These are phyloP conservation scores for Fistulinella prunicolor DNA, from an alignment of 768 basidiomycete genomes.

Conservation along the genomic window DNA sequence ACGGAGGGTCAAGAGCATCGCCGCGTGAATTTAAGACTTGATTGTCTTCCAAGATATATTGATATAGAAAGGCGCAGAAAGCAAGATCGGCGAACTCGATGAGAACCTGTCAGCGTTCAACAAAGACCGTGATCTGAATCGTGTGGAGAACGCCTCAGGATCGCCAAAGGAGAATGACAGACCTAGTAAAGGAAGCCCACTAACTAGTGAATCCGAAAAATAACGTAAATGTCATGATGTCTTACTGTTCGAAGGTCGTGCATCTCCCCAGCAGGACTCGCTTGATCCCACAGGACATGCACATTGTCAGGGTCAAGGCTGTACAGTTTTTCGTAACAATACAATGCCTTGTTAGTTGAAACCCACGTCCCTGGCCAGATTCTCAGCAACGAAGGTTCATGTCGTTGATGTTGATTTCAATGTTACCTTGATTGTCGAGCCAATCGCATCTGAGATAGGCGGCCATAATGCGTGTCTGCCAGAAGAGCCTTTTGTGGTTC, in stretches of 20 bases:
- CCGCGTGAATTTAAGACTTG: conserved; percentile 40
- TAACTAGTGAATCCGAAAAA: neutral
- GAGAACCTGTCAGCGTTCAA: conserved; percentile 57
- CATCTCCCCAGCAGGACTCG: conserved; percentile 72
- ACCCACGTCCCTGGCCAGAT: conserved; percentile 56
- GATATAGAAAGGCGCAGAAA: conserved; percentile 64
- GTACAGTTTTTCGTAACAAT: conserved; percentile 85
- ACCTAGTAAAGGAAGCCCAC: conserved; percentile 11
- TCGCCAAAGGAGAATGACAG: conserved; percentile 27
- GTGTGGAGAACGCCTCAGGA: conserved; percentile 44
- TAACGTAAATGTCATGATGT: neutral
- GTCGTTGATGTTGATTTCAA: conserved; percentile 25
- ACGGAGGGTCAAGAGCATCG: conserved; percentile 36
- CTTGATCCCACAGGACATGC: conserved; percentile 87
- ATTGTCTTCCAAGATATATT: conserved; percentile 72
- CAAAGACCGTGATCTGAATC: conserved; percentile 75
- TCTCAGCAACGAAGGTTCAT: conserved; percentile 60
- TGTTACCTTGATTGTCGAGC: conserved; percentile 69
- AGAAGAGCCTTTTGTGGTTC: conserved; percentile 18
- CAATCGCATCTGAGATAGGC: conserved; percentile 80
- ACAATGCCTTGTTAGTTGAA: conserved; percentile 84
- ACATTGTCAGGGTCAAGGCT: conserved; percentile 78
- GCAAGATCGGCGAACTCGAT: conserved; percentile 62
- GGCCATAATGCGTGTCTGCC: conserved; percentile 72
- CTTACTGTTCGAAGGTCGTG: conserved; percentile 66